Conservation (phyloP, 202 grass and related monocot genomes). For the Digitaria exilis region DNA sequence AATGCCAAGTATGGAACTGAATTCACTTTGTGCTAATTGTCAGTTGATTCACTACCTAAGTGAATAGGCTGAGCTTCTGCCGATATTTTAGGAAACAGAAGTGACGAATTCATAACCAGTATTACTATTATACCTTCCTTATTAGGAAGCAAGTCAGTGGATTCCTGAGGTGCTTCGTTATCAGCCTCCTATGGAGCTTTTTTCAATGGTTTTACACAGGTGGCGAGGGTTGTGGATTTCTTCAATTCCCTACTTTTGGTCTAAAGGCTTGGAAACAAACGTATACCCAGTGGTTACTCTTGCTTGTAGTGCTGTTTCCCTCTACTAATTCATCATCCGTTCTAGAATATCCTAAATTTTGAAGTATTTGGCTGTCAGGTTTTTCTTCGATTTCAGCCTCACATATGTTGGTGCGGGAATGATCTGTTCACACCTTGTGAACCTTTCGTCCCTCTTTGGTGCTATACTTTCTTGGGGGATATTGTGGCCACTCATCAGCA, state of each 20-base stretch:
- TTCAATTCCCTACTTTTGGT: constrained; percentile 90
- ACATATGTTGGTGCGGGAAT: too few relatives aligned
- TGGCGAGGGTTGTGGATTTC: constrained; percentile 74
- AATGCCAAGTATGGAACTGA: constrained; percentile 61
- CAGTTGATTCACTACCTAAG: not conserved
- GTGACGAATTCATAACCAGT: not conserved
- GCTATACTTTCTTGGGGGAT: constrained; percentile 85
- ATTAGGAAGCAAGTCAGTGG: constrained; percentile 68
- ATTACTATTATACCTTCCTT: constrained; percentile 28
- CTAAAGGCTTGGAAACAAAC: constrained; percentile 91
- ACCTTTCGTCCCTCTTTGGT: constrained; percentile 69
- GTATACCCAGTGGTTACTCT: constrained; percentile 42
- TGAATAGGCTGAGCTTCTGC: not conserved
- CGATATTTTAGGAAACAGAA: not conserved
- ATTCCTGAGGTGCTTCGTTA: constrained; percentile 61
- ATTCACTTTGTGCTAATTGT: not conserved
- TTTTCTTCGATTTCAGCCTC: constrained; percentile 90
- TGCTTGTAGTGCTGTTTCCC: not conserved
- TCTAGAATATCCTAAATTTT: not conserved
- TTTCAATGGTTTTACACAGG: constrained; percentile 95
- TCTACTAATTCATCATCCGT: constrained; percentile 5
- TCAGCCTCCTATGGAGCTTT: constrained; percentile 84
- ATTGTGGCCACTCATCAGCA: constrained; percentile 87
- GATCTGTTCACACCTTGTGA: constrained; percentile 92
- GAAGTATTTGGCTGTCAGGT: constrained; percentile 45